These are phyloP conservation scores for Neovahlkampfia damariscottae DNA, from an alignment of 78 protist genomes.

Conservation along the genomic window DNA sequence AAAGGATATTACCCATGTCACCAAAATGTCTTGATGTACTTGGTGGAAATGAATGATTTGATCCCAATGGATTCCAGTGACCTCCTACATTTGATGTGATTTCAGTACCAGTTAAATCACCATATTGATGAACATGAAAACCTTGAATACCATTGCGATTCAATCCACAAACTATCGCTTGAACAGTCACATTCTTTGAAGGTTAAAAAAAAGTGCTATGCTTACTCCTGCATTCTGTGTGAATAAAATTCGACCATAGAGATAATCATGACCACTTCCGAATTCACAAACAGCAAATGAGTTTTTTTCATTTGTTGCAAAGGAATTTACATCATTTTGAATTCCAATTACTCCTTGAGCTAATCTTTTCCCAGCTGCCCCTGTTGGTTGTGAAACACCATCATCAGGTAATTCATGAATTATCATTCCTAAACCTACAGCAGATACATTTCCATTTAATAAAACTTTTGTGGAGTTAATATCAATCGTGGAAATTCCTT, in stretches of 20 bases:
- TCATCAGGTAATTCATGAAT: constrained; percentile 1
- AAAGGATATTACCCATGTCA: background rate
- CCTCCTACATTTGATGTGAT: background rate
- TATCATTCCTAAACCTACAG: background rate
- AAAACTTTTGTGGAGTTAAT: too few species aligned
- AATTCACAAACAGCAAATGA: background rate
- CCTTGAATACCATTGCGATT: too few species aligned
- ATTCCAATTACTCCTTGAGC: constrained; percentile 2
- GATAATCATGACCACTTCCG: too few species aligned
- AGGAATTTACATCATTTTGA: background rate
- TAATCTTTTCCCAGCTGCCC: background rate
- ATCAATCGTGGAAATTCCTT: too few species aligned
- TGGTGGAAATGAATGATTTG: background rate
- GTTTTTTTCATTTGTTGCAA: too few species aligned
- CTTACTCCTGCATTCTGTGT: too few species aligned
- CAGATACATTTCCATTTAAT: too few species aligned
- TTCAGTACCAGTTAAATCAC: background rate
- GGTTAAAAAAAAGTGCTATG: too few species aligned
- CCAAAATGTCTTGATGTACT: background rate
- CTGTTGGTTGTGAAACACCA: background rate
- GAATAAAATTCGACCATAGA: background rate
- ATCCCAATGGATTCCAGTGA: background rate
- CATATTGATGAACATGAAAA: too few species aligned
- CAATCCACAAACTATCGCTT: too few species aligned
- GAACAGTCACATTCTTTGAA: too few species aligned